Evolutionary conservation across 495 filamentous ascomycete species (phyloP).

Genomic region (Ascobolus immersus): DNA sequence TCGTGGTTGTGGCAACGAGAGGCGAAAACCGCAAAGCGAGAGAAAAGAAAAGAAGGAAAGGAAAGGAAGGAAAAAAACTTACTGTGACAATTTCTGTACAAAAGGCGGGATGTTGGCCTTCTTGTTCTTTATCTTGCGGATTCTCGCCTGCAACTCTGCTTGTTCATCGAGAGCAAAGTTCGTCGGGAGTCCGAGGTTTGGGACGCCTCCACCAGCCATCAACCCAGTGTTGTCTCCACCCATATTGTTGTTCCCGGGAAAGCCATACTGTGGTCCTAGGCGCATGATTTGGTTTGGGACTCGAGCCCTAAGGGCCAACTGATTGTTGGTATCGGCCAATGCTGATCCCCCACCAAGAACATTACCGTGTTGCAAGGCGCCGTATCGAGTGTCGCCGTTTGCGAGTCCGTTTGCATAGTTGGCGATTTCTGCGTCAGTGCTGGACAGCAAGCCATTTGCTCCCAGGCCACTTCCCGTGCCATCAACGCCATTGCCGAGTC

Average conservation of each 20-base stretch:
- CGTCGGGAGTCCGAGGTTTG: too few relatives aligned
- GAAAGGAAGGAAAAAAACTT: conserved; percentile 15
- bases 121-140: conserved; percentile 16
- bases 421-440: too few relatives aligned
- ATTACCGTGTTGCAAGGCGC: too few relatives aligned
- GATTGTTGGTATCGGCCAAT: conserved; percentile 3
- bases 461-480: too few relatives aligned
- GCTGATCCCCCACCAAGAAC: too few relatives aligned
- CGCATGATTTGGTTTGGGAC: conserved; percentile 11
- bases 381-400: too few relatives aligned
- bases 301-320: conserved; percentile 9
- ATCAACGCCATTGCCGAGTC: too few relatives aligned
- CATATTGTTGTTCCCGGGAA: conserved; percentile 3
- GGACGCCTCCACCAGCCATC: conserved; percentile 8
- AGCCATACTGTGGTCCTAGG: conserved; percentile 7
- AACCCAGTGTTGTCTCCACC: conserved; percentile 2
- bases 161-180: conserved; percentile 2
- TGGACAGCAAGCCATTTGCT: too few relatives aligned
- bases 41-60: background rate
- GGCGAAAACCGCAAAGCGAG: conserved; percentile 1
- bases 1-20: conserved; percentile 1
- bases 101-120: conserved; percentile 56
- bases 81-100: conserved; percentile 97
- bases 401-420: too few relatives aligned
- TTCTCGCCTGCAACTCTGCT: conserved; percentile 11